Percentiles rank a stretch among this genome's conserved stretches.
These are phyloP conservation scores for Elongisporangium undulatum DNA, from an alignment of 352 stramenopile genomes.

Conservation along the genomic window DNA sequence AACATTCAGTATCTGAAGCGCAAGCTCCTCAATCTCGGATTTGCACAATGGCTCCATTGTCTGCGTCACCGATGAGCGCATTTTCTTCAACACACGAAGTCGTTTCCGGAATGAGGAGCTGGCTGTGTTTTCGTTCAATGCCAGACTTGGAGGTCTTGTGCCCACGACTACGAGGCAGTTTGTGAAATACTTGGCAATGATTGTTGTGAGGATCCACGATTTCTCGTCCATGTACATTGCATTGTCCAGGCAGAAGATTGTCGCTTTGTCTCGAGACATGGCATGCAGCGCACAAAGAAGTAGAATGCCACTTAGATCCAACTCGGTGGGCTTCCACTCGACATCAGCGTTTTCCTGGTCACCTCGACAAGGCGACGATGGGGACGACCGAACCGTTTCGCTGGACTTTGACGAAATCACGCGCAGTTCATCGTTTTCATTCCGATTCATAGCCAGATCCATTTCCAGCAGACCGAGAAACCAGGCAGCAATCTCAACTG, in stretches of 20 bases:
- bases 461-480: constrained; percentile 62
- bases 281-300: constrained; percentile 73
- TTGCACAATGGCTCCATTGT: constrained; percentile 50
- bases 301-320: constrained; percentile 74
- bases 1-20: constrained; percentile 61
- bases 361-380: constrained; percentile 10
- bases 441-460: constrained; percentile 32
- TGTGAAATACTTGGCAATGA: constrained; percentile 84
- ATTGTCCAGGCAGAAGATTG: constrained; percentile 79
- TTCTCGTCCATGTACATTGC: constrained; percentile 88
- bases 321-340: constrained; percentile 52
- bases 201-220: constrained; percentile 77
- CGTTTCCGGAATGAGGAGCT: constrained; percentile 76
- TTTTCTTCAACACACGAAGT: constrained; percentile 63
- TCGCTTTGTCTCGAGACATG: constrained; percentile 62
- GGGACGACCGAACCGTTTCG: not conserved
- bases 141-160: constrained; percentile 62
- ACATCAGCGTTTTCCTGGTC: constrained; percentile 20
- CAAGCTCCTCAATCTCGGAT: constrained; percentile 56
- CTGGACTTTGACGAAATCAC: not conserved
- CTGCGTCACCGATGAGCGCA: constrained; percentile 42
- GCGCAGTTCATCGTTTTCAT: constrained; percentile 16
- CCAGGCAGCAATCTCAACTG: constrained; percentile 66
- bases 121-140: constrained; percentile 60
- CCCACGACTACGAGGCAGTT: constrained; percentile 78